phyloP scores from a whole-genome alignment of 805 yeast genomes.

The Candida arabinofermentans region DNA sequence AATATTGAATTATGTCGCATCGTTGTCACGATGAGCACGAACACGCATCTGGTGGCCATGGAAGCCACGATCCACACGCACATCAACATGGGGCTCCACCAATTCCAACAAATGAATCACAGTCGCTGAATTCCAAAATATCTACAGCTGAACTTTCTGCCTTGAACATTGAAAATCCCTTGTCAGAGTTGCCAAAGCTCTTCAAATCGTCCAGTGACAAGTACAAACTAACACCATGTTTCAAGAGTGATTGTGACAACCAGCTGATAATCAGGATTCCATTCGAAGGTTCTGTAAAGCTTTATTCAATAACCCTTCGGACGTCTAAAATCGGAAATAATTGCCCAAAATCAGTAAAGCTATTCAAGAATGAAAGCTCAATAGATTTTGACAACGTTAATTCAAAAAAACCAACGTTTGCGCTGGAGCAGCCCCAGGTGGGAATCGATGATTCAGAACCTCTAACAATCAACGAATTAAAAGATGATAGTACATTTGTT shows the following conservation, averaged over 20 bases:
- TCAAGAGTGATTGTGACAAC: conserved; percentile 69
- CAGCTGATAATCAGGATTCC: conserved; percentile 78
- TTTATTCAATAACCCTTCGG: conserved; percentile 70
- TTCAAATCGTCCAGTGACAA: conserved; percentile 51
- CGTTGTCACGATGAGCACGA: conserved; percentile 21
- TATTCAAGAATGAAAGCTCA: conserved; percentile 66
- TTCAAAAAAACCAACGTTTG: conserved; percentile 45
- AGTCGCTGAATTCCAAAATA: conserved; percentile 60
- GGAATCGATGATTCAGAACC: conserved; percentile 39
- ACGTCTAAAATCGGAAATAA: conserved; percentile 51
- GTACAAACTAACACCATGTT: conserved; percentile 41
- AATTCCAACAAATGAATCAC: conserved; percentile 64
- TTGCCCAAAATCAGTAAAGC: conserved; percentile 66
- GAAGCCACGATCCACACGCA: conserved; percentile 25
- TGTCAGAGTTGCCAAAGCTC: conserved; percentile 45
- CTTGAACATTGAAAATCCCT: conserved; percentile 54
- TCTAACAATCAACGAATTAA: conserved; percentile 22
- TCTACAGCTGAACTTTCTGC: conserved; percentile 58
- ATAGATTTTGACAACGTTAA: conserved; percentile 70
- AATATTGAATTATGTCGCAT: conserved; percentile 17
- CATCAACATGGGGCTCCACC: conserved; percentile 54
- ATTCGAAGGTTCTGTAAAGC: conserved; percentile 61
- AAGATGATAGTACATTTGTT: conserved; percentile 52
- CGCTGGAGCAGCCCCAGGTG: conserved; percentile 59
- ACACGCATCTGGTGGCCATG: conserved; percentile 11